Conservation (phyloP, 495 filamentous ascomycete genomes). For the Extremus antarcticus region DNA sequence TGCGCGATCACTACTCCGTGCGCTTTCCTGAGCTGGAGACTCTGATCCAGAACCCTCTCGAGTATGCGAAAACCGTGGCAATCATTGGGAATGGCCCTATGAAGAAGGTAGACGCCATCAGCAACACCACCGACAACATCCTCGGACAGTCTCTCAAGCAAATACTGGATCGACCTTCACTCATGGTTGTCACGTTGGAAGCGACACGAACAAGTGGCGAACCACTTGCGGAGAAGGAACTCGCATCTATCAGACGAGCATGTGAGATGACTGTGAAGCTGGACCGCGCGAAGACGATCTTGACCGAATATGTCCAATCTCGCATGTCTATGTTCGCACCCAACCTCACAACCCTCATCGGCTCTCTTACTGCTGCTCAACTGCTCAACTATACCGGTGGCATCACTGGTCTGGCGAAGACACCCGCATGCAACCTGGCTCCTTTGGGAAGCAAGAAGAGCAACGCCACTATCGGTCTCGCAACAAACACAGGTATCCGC, state of each 20-base stretch:
- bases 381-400: slow-evolving; percentile 90
- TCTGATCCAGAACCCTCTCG: slow-evolving; percentile 78
- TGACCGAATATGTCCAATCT: slow-evolving; percentile 93
- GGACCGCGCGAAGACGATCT: slow-evolving; percentile 72
- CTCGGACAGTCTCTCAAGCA: slow-evolving; percentile 62
- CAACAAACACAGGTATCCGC: slow-evolving; percentile 83
- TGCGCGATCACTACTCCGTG: slow-evolving; percentile 87
- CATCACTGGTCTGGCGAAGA: slow-evolving; percentile 75
- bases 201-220: slow-evolving; percentile 79
- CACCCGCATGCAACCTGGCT: slow-evolving; percentile 83
- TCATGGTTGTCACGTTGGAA: slow-evolving; percentile 96
- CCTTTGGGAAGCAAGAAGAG: slow-evolving; percentile 78
- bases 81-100: slow-evolving; percentile 89
- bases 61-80: slow-evolving; percentile 91
- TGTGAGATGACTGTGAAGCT: slow-evolving; percentile 81
- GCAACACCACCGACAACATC: slow-evolving; percentile 60
- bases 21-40: slow-evolving; percentile 95
- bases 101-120: slow-evolving; percentile 70
- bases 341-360: slow-evolving; percentile 85
- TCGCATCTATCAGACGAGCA: slow-evolving; percentile 62
- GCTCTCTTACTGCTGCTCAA: slow-evolving; percentile 90
- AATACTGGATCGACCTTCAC: slow-evolving; percentile 72
- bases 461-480: slow-evolving; percentile 73
- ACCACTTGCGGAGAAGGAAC: slow-evolving; percentile 60
- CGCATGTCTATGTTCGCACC: slow-evolving; percentile 94